Base-by-base conservation (phyloP, 2,329 filamentous ascomycete species). In the Harringtonia lauricola region DNA sequence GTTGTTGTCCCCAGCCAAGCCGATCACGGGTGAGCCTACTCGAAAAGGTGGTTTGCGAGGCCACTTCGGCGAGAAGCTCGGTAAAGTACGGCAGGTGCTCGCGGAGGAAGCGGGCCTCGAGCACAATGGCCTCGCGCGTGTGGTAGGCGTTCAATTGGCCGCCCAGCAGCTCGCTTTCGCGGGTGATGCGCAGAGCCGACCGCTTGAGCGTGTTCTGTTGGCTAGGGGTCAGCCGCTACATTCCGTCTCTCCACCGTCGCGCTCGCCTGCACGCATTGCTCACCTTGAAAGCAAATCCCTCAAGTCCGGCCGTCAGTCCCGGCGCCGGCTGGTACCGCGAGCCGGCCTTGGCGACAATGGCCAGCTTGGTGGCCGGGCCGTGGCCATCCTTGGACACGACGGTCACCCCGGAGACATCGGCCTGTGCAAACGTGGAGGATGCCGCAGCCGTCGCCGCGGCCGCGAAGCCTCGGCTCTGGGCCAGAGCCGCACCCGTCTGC, bases 241-340 rank as follows among this genome's bases (percentile, higher is more conserved):
- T 39, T 14, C 43, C 17, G 6, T 46, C 17, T n/a, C 17, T 10
- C 33, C 33, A 4, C 17, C 17, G 31, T 33, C 13, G 14, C 9
- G 15, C 15, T n/a, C 30, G 30, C 30, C 44, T 35, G 37, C n/a
- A n/a, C n/a, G n/a, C 36, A 46, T 47, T 45, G 49, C 67, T 56
- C 64, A 88, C 92, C 86, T 94, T 94, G 80, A 95, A 98, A 53
- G 94, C 90, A 71, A 94, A 98, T 64, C 87, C 85, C 71, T 92
- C 85, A 54, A 98, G 76, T 47, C 84, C 90, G 60, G 89, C 83
- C 52, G 90, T 83, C 64, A 95, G 76, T 53, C 92, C 92, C 51
- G 92, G 92, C 54, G 85, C 74, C 51, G 86, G 78, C 72, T 98
- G 82, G 67, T 90, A 96, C 65, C 92, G 77, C 52, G 90, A 94